Conservation (phyloP, 495 filamentous ascomycete species). For the Penicillium samsonianum region DNA sequence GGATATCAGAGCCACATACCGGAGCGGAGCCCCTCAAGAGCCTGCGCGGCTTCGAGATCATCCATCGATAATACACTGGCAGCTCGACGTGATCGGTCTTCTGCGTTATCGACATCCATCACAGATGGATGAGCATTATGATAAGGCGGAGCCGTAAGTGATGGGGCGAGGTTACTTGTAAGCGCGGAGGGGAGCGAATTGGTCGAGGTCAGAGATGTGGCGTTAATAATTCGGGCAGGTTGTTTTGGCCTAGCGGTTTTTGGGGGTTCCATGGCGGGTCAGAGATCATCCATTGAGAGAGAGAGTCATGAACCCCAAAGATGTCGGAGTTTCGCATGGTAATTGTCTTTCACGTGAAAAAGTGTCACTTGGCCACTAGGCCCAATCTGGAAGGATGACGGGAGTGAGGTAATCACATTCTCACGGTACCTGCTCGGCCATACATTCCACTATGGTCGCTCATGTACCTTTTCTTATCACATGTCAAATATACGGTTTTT, state of each 20-base stretch:
- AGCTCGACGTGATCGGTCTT: slow-evolving; percentile 48
- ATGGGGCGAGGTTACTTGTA: slow-evolving; percentile 15
- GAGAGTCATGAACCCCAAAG: slow-evolving; percentile 1
- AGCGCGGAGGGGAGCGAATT: slow-evolving; percentile 8
- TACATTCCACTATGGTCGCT: slow-evolving; percentile 1
- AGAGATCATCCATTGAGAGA: slow-evolving; percentile 11
- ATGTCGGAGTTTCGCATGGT: slow-evolving; percentile 8
- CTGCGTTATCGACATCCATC: slow-evolving; percentile 46
- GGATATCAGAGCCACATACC: slow-evolving; percentile 53
- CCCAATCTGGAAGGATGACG: slow-evolving; percentile 9
- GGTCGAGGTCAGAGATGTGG: slow-evolving; percentile 6
- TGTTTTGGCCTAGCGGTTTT: not conserved
- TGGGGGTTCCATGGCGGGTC: slow-evolving; percentile 16
- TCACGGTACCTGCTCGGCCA: not conserved
- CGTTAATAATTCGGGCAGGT: slow-evolving; percentile 2
- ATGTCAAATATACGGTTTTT: slow-evolving; percentile 1
- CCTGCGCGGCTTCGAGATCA: slow-evolving; percentile 87
- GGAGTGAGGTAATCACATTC: slow-evolving; percentile 11
- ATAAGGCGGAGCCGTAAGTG: slow-evolving; percentile 10
- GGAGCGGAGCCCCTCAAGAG: slow-evolving; percentile 77
- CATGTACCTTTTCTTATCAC: slow-evolving; percentile 7
- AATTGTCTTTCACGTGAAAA: slow-evolving; percentile 17
- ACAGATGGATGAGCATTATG: slow-evolving; percentile 38
- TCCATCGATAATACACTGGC: slow-evolving; percentile 67
- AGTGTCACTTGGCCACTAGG: slow-evolving; percentile 4